A percentile compares a stretch with the other conserved stretches of the same genome.
phyloP scores from a whole-genome alignment of 1,284 basidiomycete genomes.

The Tranzscheliella williamsii region DNA sequence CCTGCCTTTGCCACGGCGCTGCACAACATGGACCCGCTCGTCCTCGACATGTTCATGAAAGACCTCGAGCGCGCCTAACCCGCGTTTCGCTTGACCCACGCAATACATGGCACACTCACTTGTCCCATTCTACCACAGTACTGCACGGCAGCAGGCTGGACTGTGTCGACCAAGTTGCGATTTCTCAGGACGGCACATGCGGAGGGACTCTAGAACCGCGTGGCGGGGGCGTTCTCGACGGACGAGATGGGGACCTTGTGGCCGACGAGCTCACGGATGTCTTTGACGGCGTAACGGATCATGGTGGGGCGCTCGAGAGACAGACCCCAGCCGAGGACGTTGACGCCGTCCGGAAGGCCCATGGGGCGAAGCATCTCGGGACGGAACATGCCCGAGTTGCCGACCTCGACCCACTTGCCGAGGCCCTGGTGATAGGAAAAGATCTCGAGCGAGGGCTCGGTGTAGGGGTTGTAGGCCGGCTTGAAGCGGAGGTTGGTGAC shows the following conservation, averaged over 20 bases:
- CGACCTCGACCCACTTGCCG: slow-evolving; percentile 90
- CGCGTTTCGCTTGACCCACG: too few relatives aligned
- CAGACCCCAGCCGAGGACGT: slow-evolving; percentile 96
- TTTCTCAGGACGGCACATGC: too few relatives aligned
- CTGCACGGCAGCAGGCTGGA: too few relatives aligned
- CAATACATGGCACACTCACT: too few relatives aligned
- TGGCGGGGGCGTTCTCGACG: slow-evolving; percentile 57
- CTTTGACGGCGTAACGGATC: slow-evolving; percentile 85
- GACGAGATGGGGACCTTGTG: slow-evolving; percentile 78
- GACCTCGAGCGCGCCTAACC: too few relatives aligned
- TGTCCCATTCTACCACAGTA: too few relatives aligned
- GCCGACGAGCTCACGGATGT: slow-evolving; percentile 94
- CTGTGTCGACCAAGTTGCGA: too few relatives aligned
- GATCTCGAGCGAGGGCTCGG: slow-evolving; percentile 94
- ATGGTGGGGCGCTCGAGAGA: slow-evolving; percentile 96
- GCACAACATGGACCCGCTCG: slow-evolving; percentile 45
- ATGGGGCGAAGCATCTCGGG: slow-evolving; percentile 97
- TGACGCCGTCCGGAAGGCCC: slow-evolving; percentile 95
- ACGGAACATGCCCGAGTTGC: slow-evolving; percentile 93
- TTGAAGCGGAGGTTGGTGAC: slow-evolving; percentile 92
- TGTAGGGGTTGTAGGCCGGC: slow-evolving; percentile 79
- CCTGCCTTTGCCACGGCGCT: slow-evolving; percentile 27
- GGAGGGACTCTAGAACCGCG: slow-evolving; percentile 47
- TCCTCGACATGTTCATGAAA: slow-evolving; percentile 50
- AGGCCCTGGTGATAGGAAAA: slow-evolving; percentile 97